phyloP scores from a whole-genome alignment of 345 rosid species.

The Linum lewisii region DNA sequence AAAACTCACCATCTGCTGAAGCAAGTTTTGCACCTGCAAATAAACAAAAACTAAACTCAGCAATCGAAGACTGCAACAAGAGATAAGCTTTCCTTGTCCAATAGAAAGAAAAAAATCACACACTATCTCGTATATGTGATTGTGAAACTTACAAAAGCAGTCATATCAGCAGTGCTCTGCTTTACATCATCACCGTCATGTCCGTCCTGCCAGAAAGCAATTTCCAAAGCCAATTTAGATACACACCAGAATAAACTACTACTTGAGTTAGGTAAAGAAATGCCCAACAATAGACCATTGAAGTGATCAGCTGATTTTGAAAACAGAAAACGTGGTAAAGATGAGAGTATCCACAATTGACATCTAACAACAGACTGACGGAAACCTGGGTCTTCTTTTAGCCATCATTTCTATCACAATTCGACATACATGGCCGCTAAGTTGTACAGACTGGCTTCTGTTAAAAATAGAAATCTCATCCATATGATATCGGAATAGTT shows the following conservation, averaged over 20 bases:
- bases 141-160: conserved; percentile 46
- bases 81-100: not conserved
- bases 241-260: not conserved
- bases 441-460: not conserved
- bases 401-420: not conserved
- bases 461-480: not conserved
- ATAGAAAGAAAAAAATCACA: too few relatives aligned
- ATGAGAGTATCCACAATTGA: not conserved
- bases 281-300: not conserved
- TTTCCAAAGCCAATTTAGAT: not conserved
- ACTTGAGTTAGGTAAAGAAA: not conserved
- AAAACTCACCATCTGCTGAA: conserved; percentile 60
- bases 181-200: conserved; percentile 62
- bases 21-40: conserved; percentile 66
- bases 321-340: not conserved
- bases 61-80: not conserved
- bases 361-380: not conserved
- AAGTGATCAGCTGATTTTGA: not conserved
- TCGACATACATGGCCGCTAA: not conserved
- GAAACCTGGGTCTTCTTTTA: not conserved
- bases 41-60: not conserved
- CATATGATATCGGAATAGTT: not conserved
- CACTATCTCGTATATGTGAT: not conserved
- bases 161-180: conserved; percentile 63
- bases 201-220: conserved; percentile 43